Evolutionary conservation across 176 grass and related monocot genomes (phyloP).

Genomic region (Avena eriantha): DNA sequence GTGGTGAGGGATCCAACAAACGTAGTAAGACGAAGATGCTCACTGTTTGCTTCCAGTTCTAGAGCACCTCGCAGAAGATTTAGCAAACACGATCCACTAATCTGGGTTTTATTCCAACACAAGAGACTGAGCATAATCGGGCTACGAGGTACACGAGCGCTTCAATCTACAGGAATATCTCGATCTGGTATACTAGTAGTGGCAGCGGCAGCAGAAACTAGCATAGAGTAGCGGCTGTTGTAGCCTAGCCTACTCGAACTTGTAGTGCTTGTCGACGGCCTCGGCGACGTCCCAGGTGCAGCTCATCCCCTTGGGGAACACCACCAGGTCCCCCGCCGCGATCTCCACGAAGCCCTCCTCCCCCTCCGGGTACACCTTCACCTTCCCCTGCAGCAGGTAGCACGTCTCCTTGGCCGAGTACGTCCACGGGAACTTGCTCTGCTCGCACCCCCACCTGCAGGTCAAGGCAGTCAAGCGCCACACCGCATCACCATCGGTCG

Average conservation of each 20-base stretch:
- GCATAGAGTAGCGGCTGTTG: too few relatives aligned
- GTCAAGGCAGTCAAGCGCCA: too few relatives aligned
- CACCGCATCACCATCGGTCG: background rate
- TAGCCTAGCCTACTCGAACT: slow-evolving; percentile 61
- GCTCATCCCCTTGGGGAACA: slow-evolving; percentile 92
- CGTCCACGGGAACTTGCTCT: slow-evolving; percentile 91
- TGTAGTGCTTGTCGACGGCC: slow-evolving; percentile 94
- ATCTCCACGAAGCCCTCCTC: slow-evolving; percentile 90
- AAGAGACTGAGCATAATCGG: background rate
- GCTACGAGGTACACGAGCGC: background rate
- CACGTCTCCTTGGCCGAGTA: slow-evolving; percentile 95
- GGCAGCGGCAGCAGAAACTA: background rate
- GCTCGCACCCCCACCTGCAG: slow-evolving; percentile 81
- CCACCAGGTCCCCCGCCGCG: slow-evolving; percentile 84
- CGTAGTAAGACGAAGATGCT: too few relatives aligned
- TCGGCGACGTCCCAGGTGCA: slow-evolving; percentile 96
- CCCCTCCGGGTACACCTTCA: slow-evolving; percentile 93
- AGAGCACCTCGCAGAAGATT: background rate
- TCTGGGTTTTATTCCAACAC: background rate
- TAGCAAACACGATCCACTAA: background rate
- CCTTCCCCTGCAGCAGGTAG: slow-evolving; percentile 96
- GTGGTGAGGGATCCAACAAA: too few relatives aligned
- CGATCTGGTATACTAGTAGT: background rate
- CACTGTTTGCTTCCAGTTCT: too few relatives aligned
- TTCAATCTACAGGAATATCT: background rate